Percentiles rank a stretch among this genome's conserved stretches.
These are phyloP conservation scores for Suillus hirtellus DNA, from an alignment of 768 basidiomycete species.

Conservation along the genomic window DNA sequence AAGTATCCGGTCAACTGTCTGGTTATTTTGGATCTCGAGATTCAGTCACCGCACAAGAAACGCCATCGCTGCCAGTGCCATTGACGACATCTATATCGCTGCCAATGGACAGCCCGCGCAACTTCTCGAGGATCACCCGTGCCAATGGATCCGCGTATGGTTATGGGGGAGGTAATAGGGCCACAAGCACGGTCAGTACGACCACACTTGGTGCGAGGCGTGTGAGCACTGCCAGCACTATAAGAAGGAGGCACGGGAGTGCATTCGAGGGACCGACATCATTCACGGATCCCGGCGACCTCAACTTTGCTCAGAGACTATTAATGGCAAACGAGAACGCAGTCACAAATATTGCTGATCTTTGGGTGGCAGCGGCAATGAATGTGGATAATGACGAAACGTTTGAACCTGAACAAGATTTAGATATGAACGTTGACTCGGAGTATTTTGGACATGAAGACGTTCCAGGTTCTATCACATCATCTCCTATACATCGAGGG, in stretches of 20 bases:
- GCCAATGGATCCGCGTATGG: constrained; percentile 81
- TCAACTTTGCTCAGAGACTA: constrained; percentile 86
- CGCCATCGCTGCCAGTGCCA: constrained; percentile 44
- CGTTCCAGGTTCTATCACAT: constrained; percentile 16
- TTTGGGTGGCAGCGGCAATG: constrained; percentile 97
- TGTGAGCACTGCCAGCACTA: constrained; percentile 54
- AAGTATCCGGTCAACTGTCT: constrained; percentile 56
- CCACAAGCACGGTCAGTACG: constrained; percentile 51
- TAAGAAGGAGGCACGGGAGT: constrained; percentile 54
- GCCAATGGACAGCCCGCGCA: constrained; percentile 43
- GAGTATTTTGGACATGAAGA: constrained; percentile 39
- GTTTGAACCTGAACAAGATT: constrained; percentile 26
- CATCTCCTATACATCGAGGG: constrained; percentile 18
- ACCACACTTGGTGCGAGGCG: constrained; percentile 44
- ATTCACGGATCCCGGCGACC: constrained; percentile 47
- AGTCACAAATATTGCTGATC: constrained; percentile 90
- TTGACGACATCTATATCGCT: constrained; percentile 40
- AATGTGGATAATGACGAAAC: constrained; percentile 87
- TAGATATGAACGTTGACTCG: constrained; percentile 45
- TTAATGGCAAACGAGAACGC: constrained; percentile 94
- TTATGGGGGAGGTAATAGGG: constrained; percentile 58
- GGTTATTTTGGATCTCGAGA: constrained; percentile 58
- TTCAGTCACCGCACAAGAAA: constrained; percentile 37
- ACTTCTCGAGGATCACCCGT: constrained; percentile 57
- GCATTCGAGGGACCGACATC: constrained; percentile 44